Conservation (phyloP, 1,284 basidiomycete species). For the Austropuccinia psidii region DNA sequence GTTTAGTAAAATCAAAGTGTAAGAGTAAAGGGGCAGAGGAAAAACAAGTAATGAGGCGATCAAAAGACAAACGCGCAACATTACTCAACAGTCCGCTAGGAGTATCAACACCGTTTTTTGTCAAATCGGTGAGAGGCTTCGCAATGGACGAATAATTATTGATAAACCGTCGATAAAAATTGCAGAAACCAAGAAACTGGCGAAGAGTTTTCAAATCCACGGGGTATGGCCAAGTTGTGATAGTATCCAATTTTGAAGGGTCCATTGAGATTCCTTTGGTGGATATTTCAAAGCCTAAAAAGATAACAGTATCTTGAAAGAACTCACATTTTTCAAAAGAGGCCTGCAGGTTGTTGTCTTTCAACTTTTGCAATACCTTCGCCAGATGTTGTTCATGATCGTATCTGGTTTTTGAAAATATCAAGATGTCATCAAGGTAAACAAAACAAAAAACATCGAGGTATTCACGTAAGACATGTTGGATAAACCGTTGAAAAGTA, state of each 20-base stretch:
- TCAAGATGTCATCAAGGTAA: constrained; percentile 33
- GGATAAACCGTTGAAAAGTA: constrained; percentile 29
- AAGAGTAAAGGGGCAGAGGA: not conserved
- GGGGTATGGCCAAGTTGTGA: constrained; percentile 13
- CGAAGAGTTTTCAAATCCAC: not conserved
- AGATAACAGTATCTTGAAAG: not conserved
- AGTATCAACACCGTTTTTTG: not conserved
- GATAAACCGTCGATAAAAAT: constrained; percentile 20
- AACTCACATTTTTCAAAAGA: constrained; percentile 20
- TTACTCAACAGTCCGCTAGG: not conserved
- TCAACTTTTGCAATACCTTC: not conserved
- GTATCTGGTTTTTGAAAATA: constrained; percentile 6
- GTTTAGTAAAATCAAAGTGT: not conserved
- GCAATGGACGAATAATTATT: not conserved
- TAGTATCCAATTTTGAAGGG: not conserved
- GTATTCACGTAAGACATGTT: constrained; percentile 14
- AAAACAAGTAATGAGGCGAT: too few species aligned
- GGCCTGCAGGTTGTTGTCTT: not conserved
- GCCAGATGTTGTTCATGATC: not conserved
- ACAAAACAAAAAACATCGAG: constrained; percentile 17
- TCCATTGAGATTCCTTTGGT: constrained; percentile 5
- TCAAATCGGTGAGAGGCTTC: not conserved
- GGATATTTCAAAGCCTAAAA: constrained; percentile 9
- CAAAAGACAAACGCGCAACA: too few species aligned
- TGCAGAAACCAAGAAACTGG: constrained; percentile 12